Evolutionary conservation across 768 basidiomycete species (phyloP).

Genomic region (Pisolithus tinctorius): DNA sequence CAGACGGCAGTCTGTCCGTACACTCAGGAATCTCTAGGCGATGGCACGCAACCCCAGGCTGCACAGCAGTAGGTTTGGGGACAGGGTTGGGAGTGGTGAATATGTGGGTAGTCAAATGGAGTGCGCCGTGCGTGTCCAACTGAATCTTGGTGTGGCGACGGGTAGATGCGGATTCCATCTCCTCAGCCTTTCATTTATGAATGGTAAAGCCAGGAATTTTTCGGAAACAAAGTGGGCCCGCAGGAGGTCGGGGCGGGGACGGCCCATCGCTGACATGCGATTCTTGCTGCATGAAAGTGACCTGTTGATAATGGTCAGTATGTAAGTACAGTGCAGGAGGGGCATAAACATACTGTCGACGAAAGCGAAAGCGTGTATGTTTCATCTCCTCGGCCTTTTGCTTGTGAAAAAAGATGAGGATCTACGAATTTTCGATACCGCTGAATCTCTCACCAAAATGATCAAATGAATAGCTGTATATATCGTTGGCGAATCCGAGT

Average conservation of each 20-base stretch:
- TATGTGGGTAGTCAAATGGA: neutral
- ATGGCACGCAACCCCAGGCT: neutral
- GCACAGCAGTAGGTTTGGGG: neutral
- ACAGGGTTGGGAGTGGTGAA: neutral
- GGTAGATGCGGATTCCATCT: neutral
- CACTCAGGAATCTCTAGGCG: neutral
- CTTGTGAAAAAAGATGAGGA: too few species aligned
- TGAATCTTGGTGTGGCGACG: neutral
- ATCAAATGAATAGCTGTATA: too few species aligned
- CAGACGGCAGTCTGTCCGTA: neutral
- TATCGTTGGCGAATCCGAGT: too few species aligned
- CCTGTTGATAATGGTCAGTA: too few species aligned
- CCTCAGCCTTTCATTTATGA: neutral
- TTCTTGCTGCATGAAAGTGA: neutral
- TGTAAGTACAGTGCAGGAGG: neutral
- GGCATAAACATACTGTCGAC: neutral
- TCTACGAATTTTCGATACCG: too few species aligned
- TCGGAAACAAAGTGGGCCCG: neutral
- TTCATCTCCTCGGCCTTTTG: too few species aligned
- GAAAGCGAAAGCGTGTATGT: too few species aligned
- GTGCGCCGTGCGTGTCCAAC: neutral
- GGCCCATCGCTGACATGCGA: neutral
- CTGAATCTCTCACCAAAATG: too few species aligned
- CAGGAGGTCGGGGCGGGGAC: neutral
- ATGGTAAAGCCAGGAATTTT: neutral